Base-by-base conservation (phyloP, 805 yeast genomes). In the Candida jianshihensis region DNA sequence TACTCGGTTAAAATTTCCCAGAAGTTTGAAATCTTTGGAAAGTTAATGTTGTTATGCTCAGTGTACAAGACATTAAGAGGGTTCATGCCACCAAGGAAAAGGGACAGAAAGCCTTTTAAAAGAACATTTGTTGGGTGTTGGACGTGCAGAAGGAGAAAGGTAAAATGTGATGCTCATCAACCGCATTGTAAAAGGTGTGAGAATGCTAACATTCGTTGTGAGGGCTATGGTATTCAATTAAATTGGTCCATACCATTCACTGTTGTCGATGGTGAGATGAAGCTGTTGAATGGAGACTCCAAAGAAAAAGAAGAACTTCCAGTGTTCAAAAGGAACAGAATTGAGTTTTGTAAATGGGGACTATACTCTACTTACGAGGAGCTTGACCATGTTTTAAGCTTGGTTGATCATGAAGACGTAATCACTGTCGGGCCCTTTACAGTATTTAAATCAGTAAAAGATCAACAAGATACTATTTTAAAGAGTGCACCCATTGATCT, bases 121-220 rank as follows among this genome's bases (percentile, higher is more conserved):
- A 40, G 54, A 15, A 75, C 92, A 0, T 86, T 83, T 47, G 76
- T 81, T 1, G 96, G 96, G 1, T 87, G 96, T 53, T 86, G 88
- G 75, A 84, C 95, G 0, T 87, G 96, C 53, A 68, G 96, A 30
- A 60, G 80, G n/a, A 57, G 96, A 30, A 83, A 86, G 53, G 78
- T 87, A 31, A 78, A 83, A 37, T 88, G 96, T 58, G 96, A 87
- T 55, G 66, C 81, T 27, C 61, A 64, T 17, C 70, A 71, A 44
- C 96, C 96, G 0, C 51, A 58, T 7, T 88, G 96, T 60, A 51
- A 59, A 11, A 68, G 82, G 40, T 88, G 96, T 56, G 57, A 60
- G 18, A 77, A 75, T 49, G 71, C 87, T 1, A 76, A 78, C 2
- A 51, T 82, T 27, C 59, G 64, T 2, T 88, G 96, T 51, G 87